Conservation (phyloP, 2,329 filamentous ascomycete species). For the Diaporthe nobilis region DNA sequence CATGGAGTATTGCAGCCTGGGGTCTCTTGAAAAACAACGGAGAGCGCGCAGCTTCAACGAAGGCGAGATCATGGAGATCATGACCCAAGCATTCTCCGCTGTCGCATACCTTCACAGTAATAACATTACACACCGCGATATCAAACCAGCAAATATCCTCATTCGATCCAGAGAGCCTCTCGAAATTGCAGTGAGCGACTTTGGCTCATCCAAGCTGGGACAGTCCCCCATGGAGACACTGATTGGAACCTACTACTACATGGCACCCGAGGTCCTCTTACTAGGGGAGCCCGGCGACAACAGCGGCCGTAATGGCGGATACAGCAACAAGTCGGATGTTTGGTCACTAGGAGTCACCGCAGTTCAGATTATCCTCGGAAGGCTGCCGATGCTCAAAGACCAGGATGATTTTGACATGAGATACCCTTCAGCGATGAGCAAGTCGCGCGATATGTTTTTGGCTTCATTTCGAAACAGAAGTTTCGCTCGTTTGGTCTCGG, state of each 20-base stretch:
- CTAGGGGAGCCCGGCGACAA: too few species aligned
- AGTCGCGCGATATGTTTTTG: too few species aligned
- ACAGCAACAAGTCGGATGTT: not conserved
- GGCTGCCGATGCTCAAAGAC: too few species aligned
- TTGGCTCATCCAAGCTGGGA: not conserved
- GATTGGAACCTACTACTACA: not conserved
- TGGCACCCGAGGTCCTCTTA: not conserved
- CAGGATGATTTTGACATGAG: too few species aligned
- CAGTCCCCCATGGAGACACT: not conserved
- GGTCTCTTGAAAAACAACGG: not conserved
- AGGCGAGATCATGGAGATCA: not conserved
- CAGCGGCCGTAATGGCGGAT: too few species aligned
- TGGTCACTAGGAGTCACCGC: not conserved
- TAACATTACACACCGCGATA: not conserved
- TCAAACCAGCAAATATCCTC: not conserved
- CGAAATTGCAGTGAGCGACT: not conserved
- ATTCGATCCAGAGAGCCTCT: not conserved
- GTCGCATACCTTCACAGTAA: not conserved
- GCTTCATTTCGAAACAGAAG: too few species aligned
- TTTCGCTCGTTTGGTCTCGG: too few species aligned
- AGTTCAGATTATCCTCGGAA: too few species aligned
- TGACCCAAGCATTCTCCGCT: not conserved
- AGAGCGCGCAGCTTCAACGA: rapidly evolving
- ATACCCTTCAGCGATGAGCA: too few species aligned
- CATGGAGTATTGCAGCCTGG: not conserved